phyloP scores from a whole-genome alignment of 208 protist species.

The Acanthamoeba royreba region DNA sequence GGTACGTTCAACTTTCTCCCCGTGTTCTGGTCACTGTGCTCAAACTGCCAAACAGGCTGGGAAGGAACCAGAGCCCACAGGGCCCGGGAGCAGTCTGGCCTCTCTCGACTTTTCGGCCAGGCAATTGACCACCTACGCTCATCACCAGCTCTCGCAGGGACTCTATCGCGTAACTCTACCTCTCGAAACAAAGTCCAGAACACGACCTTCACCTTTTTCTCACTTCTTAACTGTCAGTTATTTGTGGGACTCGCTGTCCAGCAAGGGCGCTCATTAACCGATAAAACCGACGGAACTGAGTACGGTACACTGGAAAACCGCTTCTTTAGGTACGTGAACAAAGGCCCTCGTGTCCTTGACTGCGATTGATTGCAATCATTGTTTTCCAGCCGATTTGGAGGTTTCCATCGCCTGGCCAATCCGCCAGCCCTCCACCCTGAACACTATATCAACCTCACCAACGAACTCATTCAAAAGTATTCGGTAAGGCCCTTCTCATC shows the following conservation, averaged over 20 bases:
- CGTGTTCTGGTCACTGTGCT: neutral
- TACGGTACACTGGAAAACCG: neutral
- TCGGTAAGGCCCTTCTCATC: neutral
- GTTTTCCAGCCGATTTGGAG: neutral
- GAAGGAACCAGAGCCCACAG: neutral
- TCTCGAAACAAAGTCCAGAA: too few relatives aligned
- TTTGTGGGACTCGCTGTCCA: neutral
- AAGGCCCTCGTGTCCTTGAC: neutral
- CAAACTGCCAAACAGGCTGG: neutral
- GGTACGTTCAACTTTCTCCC: neutral
- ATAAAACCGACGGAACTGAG: neutral
- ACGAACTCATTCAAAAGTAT: neutral
- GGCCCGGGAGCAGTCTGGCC: neutral
- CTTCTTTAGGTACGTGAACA: neutral
- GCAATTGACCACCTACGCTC: neutral
- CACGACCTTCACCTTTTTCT: neutral
- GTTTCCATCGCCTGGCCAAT: neutral
- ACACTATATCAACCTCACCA: neutral
- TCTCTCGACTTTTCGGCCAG: neutral
- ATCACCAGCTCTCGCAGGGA: neutral
- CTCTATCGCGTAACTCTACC: neutral
- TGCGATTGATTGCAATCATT: too few relatives aligned
- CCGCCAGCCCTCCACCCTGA: neutral
- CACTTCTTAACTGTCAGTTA: neutral
- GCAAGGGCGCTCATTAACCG: neutral